phyloP scores from a whole-genome alignment of 768 basidiomycete genomes.

The Tulasnella calospora region DNA sequence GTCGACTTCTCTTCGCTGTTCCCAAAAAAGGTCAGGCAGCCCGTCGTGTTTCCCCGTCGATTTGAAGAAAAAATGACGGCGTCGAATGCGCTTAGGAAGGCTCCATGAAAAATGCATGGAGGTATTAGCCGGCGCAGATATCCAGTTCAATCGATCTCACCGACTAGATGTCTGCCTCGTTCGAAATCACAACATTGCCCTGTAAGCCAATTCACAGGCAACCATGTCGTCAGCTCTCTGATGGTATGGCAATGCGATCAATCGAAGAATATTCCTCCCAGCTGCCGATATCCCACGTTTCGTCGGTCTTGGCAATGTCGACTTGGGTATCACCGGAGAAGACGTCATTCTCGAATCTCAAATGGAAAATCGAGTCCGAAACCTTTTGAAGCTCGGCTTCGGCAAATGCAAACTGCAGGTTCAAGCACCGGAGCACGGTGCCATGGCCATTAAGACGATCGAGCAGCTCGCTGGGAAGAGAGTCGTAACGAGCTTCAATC shows the following conservation, averaged over 20 bases:
- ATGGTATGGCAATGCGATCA: neutral
- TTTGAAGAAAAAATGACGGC: neutral
- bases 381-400: conserved; percentile 80
- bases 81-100: conserved; percentile 50
- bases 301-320: conserved; percentile 94
- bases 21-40: conserved; percentile 81
- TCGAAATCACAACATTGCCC: conserved; percentile 85
- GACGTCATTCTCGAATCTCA: conserved; percentile 91
- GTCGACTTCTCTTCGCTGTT: conserved; percentile 87
- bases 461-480: conserved; percentile 85
- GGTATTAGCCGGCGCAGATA: conserved; percentile 86
- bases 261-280: conserved; percentile 82
- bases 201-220: conserved; percentile 51
- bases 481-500: conserved; percentile 91
- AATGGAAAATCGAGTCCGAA: conserved; percentile 72
- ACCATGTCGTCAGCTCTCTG: neutral
- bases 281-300: conserved; percentile 97
- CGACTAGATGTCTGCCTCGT: conserved; percentile 92
- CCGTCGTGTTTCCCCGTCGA: conserved; percentile 6
- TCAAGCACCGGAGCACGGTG: conserved; percentile 76
- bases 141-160: conserved; percentile 83
- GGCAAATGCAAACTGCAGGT: conserved; percentile 77
- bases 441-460: conserved; percentile 60
- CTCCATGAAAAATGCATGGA: conserved; percentile 86
- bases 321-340: conserved; percentile 96